Conservation (phyloP, 352 stramenopile genomes). For the Phytophthora aleatoria region DNA sequence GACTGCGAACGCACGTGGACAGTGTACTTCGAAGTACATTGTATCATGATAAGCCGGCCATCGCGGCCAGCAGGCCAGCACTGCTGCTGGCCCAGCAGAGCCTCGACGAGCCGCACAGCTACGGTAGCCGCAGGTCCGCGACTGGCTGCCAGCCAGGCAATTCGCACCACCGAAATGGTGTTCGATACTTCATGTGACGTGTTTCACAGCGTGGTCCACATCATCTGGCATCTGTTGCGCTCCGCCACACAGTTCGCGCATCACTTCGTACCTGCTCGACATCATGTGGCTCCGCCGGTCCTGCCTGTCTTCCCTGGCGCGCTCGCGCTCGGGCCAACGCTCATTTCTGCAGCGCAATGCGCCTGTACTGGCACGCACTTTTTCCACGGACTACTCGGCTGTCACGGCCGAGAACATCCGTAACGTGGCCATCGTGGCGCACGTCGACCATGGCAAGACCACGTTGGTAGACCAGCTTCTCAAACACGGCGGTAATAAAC, state of each 20-base stretch:
- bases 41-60: too few species aligned
- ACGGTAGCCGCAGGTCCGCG: too few species aligned
- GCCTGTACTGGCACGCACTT: conserved; percentile 41
- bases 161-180: neutral
- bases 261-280: conserved; percentile 4
- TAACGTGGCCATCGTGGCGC: conserved; percentile 92
- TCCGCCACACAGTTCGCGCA: conserved; percentile 20
- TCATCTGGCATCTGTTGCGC: conserved; percentile 9
- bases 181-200: neutral
- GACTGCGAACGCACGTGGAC: too few species aligned
- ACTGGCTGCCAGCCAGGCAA: too few species aligned
- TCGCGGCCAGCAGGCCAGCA: too few species aligned
- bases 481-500: conserved; percentile 92
- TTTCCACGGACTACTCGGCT: conserved; percentile 47
- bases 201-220: conserved; percentile 6
- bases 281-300: conserved; percentile 70
- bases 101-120: too few species aligned
- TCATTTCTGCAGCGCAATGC: conserved; percentile 37
- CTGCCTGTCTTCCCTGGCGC: conserved; percentile 49
- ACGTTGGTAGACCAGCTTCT: conserved; percentile 98
- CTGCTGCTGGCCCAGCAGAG: too few species aligned
- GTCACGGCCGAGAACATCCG: conserved; percentile 67
- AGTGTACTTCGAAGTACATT: too few species aligned
- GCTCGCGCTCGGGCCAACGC: conserved; percentile 33
- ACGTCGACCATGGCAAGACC: conserved; percentile 99